These are phyloP conservation scores for Sphagnurus paluster DNA, from an alignment of 1,284 basidiomycete species.

Conservation along the genomic window DNA sequence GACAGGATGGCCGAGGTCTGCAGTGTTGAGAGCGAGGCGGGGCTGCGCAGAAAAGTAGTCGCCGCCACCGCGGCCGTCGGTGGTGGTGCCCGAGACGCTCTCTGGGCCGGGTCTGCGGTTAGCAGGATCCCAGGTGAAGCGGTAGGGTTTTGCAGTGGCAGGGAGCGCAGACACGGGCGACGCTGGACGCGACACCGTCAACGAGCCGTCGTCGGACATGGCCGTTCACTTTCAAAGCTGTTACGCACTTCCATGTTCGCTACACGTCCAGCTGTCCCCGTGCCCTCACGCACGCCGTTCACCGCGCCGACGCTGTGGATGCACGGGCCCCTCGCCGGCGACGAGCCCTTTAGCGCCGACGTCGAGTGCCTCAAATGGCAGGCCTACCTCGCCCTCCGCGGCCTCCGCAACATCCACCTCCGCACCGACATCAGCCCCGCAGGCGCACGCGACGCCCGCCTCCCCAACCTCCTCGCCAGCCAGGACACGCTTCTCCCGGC, in stretches of 20 bases:
- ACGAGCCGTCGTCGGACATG: conserved; percentile 44
- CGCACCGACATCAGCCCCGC: conserved; percentile 67
- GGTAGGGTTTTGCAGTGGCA: conserved; percentile 52
- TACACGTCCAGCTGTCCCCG: conserved; percentile 43
- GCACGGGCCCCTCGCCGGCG: conserved; percentile 41
- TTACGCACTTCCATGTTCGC: conserved; percentile 36
- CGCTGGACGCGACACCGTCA: conserved; percentile 42
- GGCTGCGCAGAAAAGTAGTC: conserved; percentile 51
- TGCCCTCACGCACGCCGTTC: conserved; percentile 25
- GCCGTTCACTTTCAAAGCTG: too few species aligned
- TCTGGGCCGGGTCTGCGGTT: conserved; percentile 55
- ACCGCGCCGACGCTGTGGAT: conserved; percentile 65
- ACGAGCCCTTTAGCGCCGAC: conserved; percentile 60
- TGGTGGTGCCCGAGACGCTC: conserved; percentile 68
- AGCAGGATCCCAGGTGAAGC: conserved; percentile 69
- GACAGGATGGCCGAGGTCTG: conserved; percentile 41
- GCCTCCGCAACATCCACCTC: conserved; percentile 48
- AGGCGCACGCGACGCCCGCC: conserved; percentile 62
- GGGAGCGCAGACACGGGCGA: conserved; percentile 49
- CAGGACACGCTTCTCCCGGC: conserved; percentile 56
- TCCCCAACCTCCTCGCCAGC: conserved; percentile 65
- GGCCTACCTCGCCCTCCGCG: conserved; percentile 74
- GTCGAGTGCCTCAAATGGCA: conserved; percentile 87
- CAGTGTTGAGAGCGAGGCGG: conserved; percentile 42
- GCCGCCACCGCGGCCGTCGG: conserved; percentile 51